Conservation (phyloP, 768 basidiomycete species). For the Macrolepiota albuminosa region DNA sequence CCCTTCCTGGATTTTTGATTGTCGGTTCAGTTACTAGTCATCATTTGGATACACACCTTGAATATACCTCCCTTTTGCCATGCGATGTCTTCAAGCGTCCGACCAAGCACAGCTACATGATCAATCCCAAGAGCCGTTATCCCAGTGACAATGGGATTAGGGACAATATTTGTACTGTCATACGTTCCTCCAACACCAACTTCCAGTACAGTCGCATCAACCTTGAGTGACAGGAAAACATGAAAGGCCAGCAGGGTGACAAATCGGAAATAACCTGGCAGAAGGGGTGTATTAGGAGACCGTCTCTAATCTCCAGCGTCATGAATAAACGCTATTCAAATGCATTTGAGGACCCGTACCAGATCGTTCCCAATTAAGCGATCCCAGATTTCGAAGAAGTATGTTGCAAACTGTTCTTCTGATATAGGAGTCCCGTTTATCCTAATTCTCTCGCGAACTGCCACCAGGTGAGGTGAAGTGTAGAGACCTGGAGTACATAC, state of each 20-base stretch:
- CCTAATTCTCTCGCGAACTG: constrained; percentile 92
- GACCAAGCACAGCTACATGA: constrained; percentile 83
- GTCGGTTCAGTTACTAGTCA: constrained; percentile 1
- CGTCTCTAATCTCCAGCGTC: constrained; percentile 33
- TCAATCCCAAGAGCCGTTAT: constrained; percentile 90
- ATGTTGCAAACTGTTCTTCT: constrained; percentile 83
- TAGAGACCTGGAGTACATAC: constrained; percentile 63
- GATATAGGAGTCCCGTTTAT: constrained; percentile 88
- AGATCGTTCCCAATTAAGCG: constrained; percentile 56
- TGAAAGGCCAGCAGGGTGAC: constrained; percentile 92
- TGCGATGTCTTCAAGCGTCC: constrained; percentile 85
- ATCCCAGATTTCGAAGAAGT: constrained; percentile 97
- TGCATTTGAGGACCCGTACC: constrained; percentile 32
- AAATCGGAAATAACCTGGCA: constrained; percentile 93
- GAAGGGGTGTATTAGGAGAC: constrained; percentile 49
- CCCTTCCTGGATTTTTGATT: constrained; percentile 43
- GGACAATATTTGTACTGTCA: constrained; percentile 96
- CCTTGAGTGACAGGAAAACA: constrained; percentile 74
- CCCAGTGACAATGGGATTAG: constrained; percentile 84
- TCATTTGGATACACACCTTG: constrained; percentile 48
- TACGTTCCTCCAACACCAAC: constrained; percentile 94
- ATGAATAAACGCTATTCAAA: neutral
- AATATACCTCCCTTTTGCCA: constrained; percentile 97
- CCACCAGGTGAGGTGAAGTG: constrained; percentile 94
- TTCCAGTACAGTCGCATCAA: constrained; percentile 91